A percentile compares a stretch with the other conserved stretches of the same genome.
Conservation (phyloP, 805 yeast species). For the Clavispora fructus region DNA sequence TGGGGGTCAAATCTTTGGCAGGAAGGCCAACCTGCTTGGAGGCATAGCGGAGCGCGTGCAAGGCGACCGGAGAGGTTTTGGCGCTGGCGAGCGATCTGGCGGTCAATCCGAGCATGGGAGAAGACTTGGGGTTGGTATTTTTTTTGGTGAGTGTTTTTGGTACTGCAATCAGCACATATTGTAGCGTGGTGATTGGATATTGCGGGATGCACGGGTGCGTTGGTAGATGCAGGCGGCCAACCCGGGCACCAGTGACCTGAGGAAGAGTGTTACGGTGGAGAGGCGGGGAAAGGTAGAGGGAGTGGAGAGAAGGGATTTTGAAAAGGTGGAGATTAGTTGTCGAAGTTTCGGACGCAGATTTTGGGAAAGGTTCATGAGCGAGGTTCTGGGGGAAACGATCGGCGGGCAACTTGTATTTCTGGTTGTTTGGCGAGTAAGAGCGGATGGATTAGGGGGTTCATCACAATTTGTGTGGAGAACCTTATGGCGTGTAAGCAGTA, state of each 20-base stretch:
- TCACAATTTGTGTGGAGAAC: too few species aligned
- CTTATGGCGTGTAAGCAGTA: too few species aligned
- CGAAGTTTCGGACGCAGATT: too few species aligned
- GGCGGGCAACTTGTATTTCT: too few species aligned
- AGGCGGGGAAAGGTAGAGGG: too few species aligned
- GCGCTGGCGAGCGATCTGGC: constrained; percentile 21
- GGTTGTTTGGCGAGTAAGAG: too few species aligned
- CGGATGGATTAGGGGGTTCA: too few species aligned
- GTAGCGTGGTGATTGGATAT: constrained; percentile 29
- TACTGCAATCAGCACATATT: constrained; percentile 32
- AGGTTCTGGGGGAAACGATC: too few species aligned
- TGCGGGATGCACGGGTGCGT: constrained; percentile 11
- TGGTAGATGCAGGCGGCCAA: not conserved
- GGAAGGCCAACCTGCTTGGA: constrained; percentile 21
- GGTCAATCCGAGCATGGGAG: constrained; percentile 23
- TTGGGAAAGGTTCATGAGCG: too few species aligned
- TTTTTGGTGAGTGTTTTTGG: constrained; percentile 7
- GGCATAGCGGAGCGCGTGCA: constrained; percentile 18
- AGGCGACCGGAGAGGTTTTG: constrained; percentile 13
- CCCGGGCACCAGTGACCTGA: not conserved
- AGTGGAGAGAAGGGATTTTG: too few species aligned
- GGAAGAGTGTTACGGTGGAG: too few species aligned
- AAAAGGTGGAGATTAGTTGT: too few species aligned
- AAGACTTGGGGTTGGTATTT: constrained; percentile 6
- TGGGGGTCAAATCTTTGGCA: constrained; percentile 44